Conservation (phyloP, 257 asterid species). For the Cinchona pubescens region DNA sequence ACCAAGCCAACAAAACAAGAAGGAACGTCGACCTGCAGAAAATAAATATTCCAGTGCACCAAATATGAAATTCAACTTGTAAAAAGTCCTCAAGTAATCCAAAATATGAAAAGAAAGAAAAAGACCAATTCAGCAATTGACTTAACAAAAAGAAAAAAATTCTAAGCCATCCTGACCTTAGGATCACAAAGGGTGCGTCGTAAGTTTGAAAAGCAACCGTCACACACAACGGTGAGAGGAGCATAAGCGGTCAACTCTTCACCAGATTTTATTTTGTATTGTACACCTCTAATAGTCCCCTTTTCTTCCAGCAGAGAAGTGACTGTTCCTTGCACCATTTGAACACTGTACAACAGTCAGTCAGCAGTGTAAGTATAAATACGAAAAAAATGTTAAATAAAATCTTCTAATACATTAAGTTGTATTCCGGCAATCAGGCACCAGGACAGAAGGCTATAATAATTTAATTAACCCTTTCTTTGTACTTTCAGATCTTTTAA, state of each 20-base stretch:
- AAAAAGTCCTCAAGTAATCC: neutral
- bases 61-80: neutral
- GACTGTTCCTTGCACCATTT: slow-evolving; percentile 64
- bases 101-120: neutral
- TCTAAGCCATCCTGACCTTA: slow-evolving; percentile 36
- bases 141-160: neutral
- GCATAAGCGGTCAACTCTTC: slow-evolving; percentile 53
- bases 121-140: neutral
- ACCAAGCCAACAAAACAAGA: slow-evolving; percentile 61
- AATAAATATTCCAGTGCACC: neutral
- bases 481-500: neutral
- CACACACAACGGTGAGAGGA: slow-evolving; percentile 65
- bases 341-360: slow-evolving; percentile 42
- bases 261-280: slow-evolving; percentile 52
- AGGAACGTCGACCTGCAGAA: slow-evolving; percentile 50
- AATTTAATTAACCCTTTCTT: neutral
- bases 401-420: neutral
- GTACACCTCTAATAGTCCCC: slow-evolving; percentile 56
- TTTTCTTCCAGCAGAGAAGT: slow-evolving; percentile 58
- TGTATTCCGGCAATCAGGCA: neutral
- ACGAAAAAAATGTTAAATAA: neutral
- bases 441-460: neutral
- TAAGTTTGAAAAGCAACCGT: slow-evolving; percentile 72
- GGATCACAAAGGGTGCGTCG: slow-evolving; percentile 62
- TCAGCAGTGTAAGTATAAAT: neutral